Evolutionary conservation across 345 rosid genomes (phyloP).

Genomic region (Moricandia moricandioides): DNA sequence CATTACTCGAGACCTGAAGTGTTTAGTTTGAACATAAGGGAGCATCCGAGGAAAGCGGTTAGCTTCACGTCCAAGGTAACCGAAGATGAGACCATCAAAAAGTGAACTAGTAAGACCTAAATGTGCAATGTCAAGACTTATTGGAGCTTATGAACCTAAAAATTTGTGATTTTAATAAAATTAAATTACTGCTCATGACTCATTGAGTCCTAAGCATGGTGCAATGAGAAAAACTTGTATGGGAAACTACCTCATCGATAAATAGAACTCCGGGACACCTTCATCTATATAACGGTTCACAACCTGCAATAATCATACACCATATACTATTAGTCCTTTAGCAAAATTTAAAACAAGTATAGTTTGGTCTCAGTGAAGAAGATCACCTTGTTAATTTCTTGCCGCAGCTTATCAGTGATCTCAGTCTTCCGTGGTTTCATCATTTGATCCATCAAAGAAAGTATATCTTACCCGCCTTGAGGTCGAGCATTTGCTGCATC

Average conservation of each 20-base stretch:
- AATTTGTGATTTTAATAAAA: not conserved
- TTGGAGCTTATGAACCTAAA: conserved; percentile 57
- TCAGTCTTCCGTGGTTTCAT: conserved; percentile 98
- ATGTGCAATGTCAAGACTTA: not conserved
- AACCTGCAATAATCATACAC: conserved; percentile 51
- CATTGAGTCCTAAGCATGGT: not conserved
- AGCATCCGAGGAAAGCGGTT: conserved; percentile 70
- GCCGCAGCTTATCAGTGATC: conserved; percentile 97
- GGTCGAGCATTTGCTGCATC: conserved; percentile 99
- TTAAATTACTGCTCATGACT: not conserved
- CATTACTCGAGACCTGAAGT: conserved; percentile 94
- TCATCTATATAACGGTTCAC: conserved; percentile 94
- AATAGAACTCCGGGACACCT: conserved; percentile 98
- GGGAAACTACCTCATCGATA: conserved; percentile 78
- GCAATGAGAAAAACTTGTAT: conserved; percentile 2
- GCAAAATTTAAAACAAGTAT: not conserved
- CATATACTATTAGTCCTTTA: not conserved
- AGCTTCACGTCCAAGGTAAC: conserved; percentile 49
- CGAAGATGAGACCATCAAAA: conserved; percentile 33
- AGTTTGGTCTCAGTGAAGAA: not conserved
- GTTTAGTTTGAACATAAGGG: conserved; percentile 76
- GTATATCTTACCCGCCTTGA: conserved; percentile 98
- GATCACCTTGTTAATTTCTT: conserved; percentile 91
- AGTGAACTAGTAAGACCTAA: not conserved
- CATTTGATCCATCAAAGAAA: conserved; percentile 98